These are phyloP conservation scores for Ceratocystiopsis sp. DNA, from an alignment of 2,329 filamentous ascomycete species.

Conservation along the genomic window DNA sequence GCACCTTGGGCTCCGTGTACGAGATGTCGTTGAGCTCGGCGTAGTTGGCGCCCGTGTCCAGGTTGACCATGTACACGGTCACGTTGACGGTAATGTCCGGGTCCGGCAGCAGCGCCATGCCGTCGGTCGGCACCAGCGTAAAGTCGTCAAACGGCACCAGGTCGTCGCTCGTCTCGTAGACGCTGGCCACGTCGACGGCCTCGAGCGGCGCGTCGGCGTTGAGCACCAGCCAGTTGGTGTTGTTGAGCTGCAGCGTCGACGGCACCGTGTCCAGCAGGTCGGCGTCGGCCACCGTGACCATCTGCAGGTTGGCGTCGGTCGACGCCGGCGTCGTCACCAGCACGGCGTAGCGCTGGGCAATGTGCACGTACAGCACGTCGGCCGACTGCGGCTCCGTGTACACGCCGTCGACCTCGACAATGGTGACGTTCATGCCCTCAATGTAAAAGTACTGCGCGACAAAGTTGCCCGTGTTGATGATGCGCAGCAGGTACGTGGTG, in stretches of 20 bases:
- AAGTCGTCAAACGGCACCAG: slow-evolving; percentile 61
- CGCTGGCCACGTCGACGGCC: slow-evolving; percentile 2
- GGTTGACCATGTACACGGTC: slow-evolving; percentile 47
- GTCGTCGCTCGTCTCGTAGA: slow-evolving; percentile 21
- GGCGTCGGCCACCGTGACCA: slow-evolving; percentile 29
- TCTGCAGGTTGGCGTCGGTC: slow-evolving; percentile 45
- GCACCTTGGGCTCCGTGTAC: slow-evolving; percentile 59
- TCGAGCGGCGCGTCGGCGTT: slow-evolving; percentile 33
- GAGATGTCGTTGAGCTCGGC: slow-evolving; percentile 65
- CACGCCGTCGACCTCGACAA: slow-evolving; percentile 58
- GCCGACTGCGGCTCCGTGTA: slow-evolving; percentile 45
- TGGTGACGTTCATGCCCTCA: slow-evolving; percentile 47
- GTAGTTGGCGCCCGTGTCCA: slow-evolving; percentile 28
- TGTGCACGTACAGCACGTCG: slow-evolving; percentile 46
- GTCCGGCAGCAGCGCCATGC: slow-evolving; percentile 37
- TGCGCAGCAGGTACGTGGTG: slow-evolving; percentile 55
- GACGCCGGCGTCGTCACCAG: slow-evolving; percentile 46
- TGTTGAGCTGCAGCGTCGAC: slow-evolving; percentile 47
- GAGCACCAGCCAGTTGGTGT: slow-evolving; percentile 48
- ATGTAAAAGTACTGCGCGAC: slow-evolving; percentile 50
- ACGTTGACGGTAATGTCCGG: slow-evolving; percentile 49
- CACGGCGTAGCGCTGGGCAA: slow-evolving; percentile 50
- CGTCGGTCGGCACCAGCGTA: slow-evolving; percentile 50
- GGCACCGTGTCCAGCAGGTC: slow-evolving; percentile 53
- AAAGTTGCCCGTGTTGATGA: slow-evolving; percentile 61